phyloP scores from a whole-genome alignment of 2,329 filamentous ascomycete species.

The Stachybotrys elegans region DNA sequence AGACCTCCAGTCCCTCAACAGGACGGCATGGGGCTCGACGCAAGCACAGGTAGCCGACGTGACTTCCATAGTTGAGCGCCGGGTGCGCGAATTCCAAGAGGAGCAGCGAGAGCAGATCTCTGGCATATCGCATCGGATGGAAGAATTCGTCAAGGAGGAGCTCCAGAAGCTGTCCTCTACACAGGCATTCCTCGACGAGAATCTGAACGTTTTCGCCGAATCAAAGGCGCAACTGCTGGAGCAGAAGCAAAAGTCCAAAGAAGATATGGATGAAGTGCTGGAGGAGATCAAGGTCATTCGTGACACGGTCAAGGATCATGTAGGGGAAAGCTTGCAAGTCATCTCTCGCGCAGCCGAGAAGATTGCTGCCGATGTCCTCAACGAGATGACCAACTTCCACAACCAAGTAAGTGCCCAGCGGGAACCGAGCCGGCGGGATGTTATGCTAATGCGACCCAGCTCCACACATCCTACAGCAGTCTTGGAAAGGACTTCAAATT shows the following conservation, averaged over 20 bases:
- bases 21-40: slow-evolving; percentile 71
- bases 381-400: slow-evolving; percentile 81
- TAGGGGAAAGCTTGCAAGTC: slow-evolving; percentile 78
- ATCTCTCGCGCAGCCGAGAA: slow-evolving; percentile 80
- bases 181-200: slow-evolving; percentile 64
- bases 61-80: slow-evolving; percentile 70
- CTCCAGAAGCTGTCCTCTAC: slow-evolving; percentile 65
- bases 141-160: slow-evolving; percentile 70
- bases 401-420: slow-evolving; percentile 43
- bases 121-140: slow-evolving; percentile 66
- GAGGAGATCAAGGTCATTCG: slow-evolving; percentile 89
- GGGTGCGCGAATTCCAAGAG: slow-evolving; percentile 65
- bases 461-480: slow-evolving; percentile 78
- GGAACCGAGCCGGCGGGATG: neutral
- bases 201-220: slow-evolving; percentile 61
- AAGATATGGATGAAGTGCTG: slow-evolving; percentile 85
- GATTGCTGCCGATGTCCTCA: slow-evolving; percentile 84
- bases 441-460: slow-evolving; percentile 33
- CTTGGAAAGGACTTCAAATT: slow-evolving; percentile 82
- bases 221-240: slow-evolving; percentile 64
- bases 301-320: slow-evolving; percentile 79
- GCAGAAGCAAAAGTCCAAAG: slow-evolving; percentile 64
- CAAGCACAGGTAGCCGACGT: slow-evolving; percentile 72
- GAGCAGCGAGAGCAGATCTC: slow-evolving; percentile 69
- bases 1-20: slow-evolving; percentile 75